Base-by-base conservation (phyloP, 257 asterid genomes). In the Cruciata laevipes region DNA sequence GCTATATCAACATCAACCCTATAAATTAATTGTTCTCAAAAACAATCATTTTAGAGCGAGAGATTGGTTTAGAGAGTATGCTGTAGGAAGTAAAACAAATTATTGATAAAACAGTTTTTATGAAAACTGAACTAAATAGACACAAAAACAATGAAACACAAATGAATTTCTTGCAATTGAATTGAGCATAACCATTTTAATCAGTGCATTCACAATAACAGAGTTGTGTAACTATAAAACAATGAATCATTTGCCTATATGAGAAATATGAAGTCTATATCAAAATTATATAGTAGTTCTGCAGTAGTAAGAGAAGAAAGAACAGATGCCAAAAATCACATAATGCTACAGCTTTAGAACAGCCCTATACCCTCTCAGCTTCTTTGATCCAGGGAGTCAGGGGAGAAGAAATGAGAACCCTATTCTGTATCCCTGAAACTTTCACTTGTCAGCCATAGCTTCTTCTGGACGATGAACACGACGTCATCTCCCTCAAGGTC, bases 391-490 rank as follows among this genome's bases (percentile, higher is more conserved):
- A 69, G 51, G 71, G 75, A 78, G 67, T 31, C 25, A 58, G 73
- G 74, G 79, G 68, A 69, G 35, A 74, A 58, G 80, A 69, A 77
- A 73, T 10, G 31, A 3, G 16, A 11, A 21, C 71, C 71, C 74
- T 89, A 89, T 72, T 92, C 96, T 66, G 87, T 63, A 56, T 78
- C 89, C 76, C 88, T 84, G 83, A 87, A 68, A 81, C 98, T 92
- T 74, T 85, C 95, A 67, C 93, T 89, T 38, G 97, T 87, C 73
- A 92, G 74, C 98, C 97, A 92, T 42, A 82, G 64, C 84, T 89
- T 92, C 95, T 92, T 92, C 69, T 89, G 93, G 63, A 87, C 66
- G 23, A 92, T 68, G 31, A 87, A 63, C 42, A 83, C 93, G 0
- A 76, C 62, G 32, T 89, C 96, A 40, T 92, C 97, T 25, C 84